Evolutionary conservation across 352 stramenopile genomes (phyloP).

Genomic region (Phytophthora parvispora): DNA sequence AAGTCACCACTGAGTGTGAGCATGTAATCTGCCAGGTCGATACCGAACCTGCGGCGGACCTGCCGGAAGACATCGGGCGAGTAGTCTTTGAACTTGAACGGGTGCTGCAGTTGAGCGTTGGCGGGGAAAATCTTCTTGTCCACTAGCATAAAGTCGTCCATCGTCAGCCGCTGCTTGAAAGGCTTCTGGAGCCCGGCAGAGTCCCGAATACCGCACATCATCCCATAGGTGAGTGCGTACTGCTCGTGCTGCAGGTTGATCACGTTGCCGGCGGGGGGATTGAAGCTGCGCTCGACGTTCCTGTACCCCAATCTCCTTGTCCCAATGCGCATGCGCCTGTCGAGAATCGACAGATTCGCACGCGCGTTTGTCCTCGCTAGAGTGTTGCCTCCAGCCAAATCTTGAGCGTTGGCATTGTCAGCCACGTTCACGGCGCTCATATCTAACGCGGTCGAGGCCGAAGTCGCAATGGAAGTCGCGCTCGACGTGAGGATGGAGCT

Average conservation of each 20-base stretch:
- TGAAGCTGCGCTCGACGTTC: slow-evolving; percentile 63
- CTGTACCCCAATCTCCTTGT: slow-evolving; percentile 68
- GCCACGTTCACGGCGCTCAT: slow-evolving; percentile 4
- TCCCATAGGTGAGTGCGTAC: slow-evolving; percentile 98
- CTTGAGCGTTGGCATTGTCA: slow-evolving; percentile 7
- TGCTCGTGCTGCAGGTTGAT: slow-evolving; percentile 95
- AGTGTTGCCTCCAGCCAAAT: slow-evolving; percentile 44
- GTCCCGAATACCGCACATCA: slow-evolving; percentile 99
- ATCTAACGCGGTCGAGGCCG: slow-evolving; percentile 11
- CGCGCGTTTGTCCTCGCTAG: slow-evolving; percentile 58
- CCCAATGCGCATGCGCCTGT: slow-evolving; percentile 66
- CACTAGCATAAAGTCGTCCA: slow-evolving; percentile 94
- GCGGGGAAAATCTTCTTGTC: slow-evolving; percentile 84
- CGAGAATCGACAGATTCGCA: slow-evolving; percentile 58
- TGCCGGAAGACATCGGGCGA: slow-evolving; percentile 88
- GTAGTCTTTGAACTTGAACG: slow-evolving; percentile 96
- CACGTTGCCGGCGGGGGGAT: slow-evolving; percentile 75
- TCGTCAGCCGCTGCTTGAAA: slow-evolving; percentile 85
- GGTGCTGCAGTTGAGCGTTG: slow-evolving; percentile 78
- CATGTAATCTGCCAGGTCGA: slow-evolving; percentile 91
- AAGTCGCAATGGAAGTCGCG: slow-evolving; percentile 10
- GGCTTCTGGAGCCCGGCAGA: slow-evolving; percentile 91
- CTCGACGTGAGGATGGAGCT: slow-evolving; percentile 30
- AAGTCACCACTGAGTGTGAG: slow-evolving; percentile 94
- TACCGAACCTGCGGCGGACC: slow-evolving; percentile 78